phyloP scores from a whole-genome alignment of 352 stramenopile species.

The Phytophthora fragariaefolia region DNA sequence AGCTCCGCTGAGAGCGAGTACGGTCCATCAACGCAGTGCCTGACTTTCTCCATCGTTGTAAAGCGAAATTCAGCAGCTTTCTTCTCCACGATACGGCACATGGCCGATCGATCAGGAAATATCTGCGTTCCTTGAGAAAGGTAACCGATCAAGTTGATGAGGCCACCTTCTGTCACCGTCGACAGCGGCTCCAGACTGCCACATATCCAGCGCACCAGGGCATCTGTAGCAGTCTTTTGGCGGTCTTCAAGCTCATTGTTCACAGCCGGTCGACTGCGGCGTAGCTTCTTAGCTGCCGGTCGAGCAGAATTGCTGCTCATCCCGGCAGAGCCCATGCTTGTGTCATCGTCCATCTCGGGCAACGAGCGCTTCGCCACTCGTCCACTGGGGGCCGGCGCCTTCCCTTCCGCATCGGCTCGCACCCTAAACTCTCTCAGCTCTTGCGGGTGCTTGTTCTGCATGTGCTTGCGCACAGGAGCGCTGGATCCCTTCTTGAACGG shows the following conservation, averaged over 20 bases:
- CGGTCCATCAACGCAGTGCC: neutral
- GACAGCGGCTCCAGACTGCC: conserved; percentile 11
- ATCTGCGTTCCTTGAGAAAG: conserved; percentile 3
- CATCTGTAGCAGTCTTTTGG: neutral
- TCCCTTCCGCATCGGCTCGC: neutral
- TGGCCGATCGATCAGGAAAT: conserved; percentile 2
- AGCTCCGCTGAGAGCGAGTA: conserved; percentile 20
- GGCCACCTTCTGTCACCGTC: neutral
- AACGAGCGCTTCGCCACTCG: conserved; percentile 1
- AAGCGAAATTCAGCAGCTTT: conserved; percentile 7
- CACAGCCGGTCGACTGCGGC: neutral
- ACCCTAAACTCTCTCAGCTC: conserved; percentile 1
- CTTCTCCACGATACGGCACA: conserved; percentile 18
- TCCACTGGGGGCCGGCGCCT: neutral
- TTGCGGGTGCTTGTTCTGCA: conserved; percentile 1
- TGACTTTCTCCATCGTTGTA: conserved; percentile 6
- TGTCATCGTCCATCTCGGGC: neutral
- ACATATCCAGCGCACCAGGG: conserved; percentile 10
- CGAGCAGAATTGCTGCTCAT: neutral
- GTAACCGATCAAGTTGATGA: neutral
- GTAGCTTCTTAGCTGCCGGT: conserved; percentile 6
- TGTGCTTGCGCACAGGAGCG: conserved; percentile 16
- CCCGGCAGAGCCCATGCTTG: neutral
- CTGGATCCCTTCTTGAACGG: conserved; percentile 6
- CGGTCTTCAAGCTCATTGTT: neutral